phyloP scores from a whole-genome alignment of 352 stramenopile genomes.

The Phytophthora multivora region DNA sequence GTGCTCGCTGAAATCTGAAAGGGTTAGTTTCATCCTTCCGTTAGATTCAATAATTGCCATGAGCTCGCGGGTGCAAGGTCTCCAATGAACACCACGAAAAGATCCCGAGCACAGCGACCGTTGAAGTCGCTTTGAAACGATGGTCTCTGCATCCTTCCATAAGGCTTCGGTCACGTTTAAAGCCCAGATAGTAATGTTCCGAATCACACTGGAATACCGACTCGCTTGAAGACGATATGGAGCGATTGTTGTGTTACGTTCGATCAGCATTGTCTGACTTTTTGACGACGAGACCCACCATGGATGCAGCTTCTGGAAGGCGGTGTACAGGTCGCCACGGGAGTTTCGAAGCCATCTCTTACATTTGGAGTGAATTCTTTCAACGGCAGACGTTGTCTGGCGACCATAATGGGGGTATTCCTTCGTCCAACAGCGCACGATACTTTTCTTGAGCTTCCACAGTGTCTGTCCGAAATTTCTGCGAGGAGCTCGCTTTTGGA shows the following conservation, averaged over 20 bases:
- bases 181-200: not conserved
- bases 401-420: not conserved
- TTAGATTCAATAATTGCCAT: not conserved
- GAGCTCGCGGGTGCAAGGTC: not conserved
- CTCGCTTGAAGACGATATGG: not conserved
- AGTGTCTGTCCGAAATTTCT: not conserved
- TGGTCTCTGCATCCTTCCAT: not conserved
- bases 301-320: not conserved
- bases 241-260: not conserved
- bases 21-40: not conserved
- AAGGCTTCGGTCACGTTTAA: not conserved
- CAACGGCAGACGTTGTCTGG: not conserved
- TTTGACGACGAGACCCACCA: slow-evolving; percentile 1
- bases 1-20: not conserved
- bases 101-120: not conserved
- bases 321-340: not conserved
- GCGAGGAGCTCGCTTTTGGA: not conserved
- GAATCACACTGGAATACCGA: not conserved
- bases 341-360: slow-evolving; percentile 1
- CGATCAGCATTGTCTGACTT: not conserved
- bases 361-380: not conserved
- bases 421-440: slow-evolving; percentile 3
- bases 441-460: not conserved
- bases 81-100: not conserved
- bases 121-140: not conserved